Evolutionary conservation across 352 stramenopile species (phyloP), one percentile per base, ranked within the genome.

Genomic region (Phytopythium vexans): DNA sequence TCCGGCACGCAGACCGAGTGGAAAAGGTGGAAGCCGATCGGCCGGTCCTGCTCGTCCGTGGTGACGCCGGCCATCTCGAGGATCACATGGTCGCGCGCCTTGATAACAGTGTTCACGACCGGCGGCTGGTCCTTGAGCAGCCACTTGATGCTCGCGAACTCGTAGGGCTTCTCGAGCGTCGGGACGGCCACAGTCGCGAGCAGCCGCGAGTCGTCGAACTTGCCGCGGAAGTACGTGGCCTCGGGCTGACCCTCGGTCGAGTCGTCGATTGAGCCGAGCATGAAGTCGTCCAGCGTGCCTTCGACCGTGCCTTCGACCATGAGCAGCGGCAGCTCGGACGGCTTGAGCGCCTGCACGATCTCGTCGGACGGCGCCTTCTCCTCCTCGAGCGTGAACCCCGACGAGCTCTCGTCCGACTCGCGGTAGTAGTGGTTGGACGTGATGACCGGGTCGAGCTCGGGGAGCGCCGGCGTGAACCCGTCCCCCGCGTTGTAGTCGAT

Each of bases 111-210:
- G 31, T 49, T 46, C 14, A 56, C 15, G 12, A 48, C 50, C 2
- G 43, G 34, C 8, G 52, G 52, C 27, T 52, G 41, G 38, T 50
- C 52, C 44, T 58, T 58, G 31, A 58, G 37, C 14, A 58, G 37
- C 52, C 52, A 58, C 44, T 58, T 58, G 34, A 58, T 51, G 35
- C 52, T 41, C 2, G 42, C 27, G 36, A 51, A 58, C 35, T 34
- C 36, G 32, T 47, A 43, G 21, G 52, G 52, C 9, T 45, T n/a
- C 27, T 52, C 52, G 1, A 15, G 8, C 1, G 52, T 58, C 34
- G 52, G 52, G 7, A 34, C 8, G n/a, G 48, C 14, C 5, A 56
- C 33, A 3, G 42, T 16, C 15, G 41, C 12, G 34, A 52, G 41
- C 8, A 43, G 31, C 7, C 35, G 41, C 42, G 43, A 16, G 37